These are phyloP conservation scores for Astraeus odoratus DNA, from an alignment of 768 basidiomycete genomes.

Conservation along the genomic window DNA sequence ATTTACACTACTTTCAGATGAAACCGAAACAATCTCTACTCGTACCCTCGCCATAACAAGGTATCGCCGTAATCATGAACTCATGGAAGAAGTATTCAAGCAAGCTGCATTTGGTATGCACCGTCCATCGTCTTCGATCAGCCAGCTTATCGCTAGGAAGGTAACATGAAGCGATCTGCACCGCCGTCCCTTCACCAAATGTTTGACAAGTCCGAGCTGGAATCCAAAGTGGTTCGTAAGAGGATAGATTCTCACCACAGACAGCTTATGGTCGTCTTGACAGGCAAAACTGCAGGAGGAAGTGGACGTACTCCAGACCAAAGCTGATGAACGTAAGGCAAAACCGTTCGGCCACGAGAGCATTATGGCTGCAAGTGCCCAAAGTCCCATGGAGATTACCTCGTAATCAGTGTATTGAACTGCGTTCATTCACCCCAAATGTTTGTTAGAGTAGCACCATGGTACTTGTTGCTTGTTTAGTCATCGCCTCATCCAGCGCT, in stretches of 20 bases:
- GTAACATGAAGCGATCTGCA: constrained; percentile 36
- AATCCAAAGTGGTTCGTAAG: constrained; percentile 46
- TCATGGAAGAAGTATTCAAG: constrained; percentile 78
- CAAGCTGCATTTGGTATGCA: constrained; percentile 56
- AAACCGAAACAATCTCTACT: constrained; percentile 64
- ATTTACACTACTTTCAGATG: constrained; percentile 34
- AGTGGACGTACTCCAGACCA: constrained; percentile 46
- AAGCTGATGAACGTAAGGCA: constrained; percentile 39
- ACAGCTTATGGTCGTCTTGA: not conserved
- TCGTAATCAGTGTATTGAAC: too few relatives aligned
- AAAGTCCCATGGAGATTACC: constrained; percentile 24
- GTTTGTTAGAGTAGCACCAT: too few relatives aligned
- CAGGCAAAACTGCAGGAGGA: constrained; percentile 56
- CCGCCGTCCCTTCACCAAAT: constrained; percentile 48
- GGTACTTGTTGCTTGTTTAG: too few relatives aligned
- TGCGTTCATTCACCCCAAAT: too few relatives aligned
- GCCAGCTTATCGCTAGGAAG: constrained; percentile 20
- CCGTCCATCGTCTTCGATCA: not conserved
- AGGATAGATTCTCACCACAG: not conserved
- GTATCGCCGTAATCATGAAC: constrained; percentile 75
- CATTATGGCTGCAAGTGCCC: constrained; percentile 24
- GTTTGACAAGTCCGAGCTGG: constrained; percentile 52
- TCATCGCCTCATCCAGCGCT: too few relatives aligned
- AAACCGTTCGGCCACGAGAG: constrained; percentile 23
- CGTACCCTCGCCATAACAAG: constrained; percentile 64